phyloP scores from a whole-genome alignment of 2,329 filamentous ascomycete species.

The Cytospora paraplurivora region DNA sequence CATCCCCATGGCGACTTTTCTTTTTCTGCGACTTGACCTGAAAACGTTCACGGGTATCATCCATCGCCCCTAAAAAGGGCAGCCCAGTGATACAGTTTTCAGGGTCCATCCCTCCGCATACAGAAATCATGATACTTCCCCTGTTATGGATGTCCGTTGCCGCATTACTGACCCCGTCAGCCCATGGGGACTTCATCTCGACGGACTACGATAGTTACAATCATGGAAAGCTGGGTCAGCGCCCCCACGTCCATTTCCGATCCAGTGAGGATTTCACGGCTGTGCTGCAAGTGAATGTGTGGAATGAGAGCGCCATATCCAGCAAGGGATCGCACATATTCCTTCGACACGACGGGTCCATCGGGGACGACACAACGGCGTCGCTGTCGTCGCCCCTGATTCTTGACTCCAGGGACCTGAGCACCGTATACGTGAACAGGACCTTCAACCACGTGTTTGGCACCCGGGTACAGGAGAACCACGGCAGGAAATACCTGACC shows the following conservation, averaged over 20 bases:
- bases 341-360: slow-evolving; percentile 28
- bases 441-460: slow-evolving; percentile 31
- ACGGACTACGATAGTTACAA: slow-evolving; percentile 31
- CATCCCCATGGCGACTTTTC: too few species aligned
- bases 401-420: slow-evolving; percentile 31
- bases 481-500: slow-evolving; percentile 31
- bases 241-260: slow-evolving; percentile 28
- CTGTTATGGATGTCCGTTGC: neutral
- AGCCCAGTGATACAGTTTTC: neutral
- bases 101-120: neutral
- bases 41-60: too few species aligned
- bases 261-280: slow-evolving; percentile 29
- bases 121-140: neutral
- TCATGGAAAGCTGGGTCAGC: slow-evolving; percentile 27
- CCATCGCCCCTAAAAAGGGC: neutral
- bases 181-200: slow-evolving; percentile 24
- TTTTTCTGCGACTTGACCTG: too few species aligned
- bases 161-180: neutral
- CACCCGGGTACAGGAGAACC: slow-evolving; percentile 31
- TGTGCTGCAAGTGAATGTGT: slow-evolving; percentile 29
- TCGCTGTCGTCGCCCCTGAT: slow-evolving; percentile 29
- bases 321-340: slow-evolving; percentile 31
- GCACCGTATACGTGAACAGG: slow-evolving; percentile 31
- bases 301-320: slow-evolving; percentile 30
- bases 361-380: slow-evolving; percentile 12